phyloP scores from a whole-genome alignment of 2,329 filamentous ascomycete species.

The Aspergillus felis region DNA sequence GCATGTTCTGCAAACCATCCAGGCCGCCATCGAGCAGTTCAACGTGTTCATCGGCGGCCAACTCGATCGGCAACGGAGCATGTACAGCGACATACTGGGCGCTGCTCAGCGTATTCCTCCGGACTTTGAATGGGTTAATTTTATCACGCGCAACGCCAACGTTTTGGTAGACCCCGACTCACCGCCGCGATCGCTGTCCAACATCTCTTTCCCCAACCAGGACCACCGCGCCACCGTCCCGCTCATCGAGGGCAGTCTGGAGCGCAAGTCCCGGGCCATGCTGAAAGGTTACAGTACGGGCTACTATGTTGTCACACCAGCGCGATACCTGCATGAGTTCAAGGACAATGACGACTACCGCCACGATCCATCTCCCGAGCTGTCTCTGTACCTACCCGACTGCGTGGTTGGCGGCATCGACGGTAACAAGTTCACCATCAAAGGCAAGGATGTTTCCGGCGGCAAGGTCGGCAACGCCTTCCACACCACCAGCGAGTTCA shows the following conservation, averaged over 20 bases:
- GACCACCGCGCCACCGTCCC: constrained; percentile 74
- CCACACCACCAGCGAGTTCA: constrained; percentile 71
- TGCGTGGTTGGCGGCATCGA: constrained; percentile 69
- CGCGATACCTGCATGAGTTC: constrained; percentile 91
- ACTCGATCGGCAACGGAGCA: constrained; percentile 71
- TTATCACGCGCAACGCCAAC: constrained; percentile 66
- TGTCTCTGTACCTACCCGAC: constrained; percentile 89
- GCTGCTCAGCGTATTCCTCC: constrained; percentile 71
- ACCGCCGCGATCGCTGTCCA: constrained; percentile 67
- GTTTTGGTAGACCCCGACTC: constrained; percentile 74
- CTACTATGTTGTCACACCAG: constrained; percentile 87
- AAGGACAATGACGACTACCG: constrained; percentile 78
- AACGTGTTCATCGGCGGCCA: constrained; percentile 75
- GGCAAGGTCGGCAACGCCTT: constrained; percentile 74
- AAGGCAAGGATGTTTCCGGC: constrained; percentile 87
- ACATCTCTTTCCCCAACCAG: constrained; percentile 84
- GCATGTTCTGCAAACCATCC: constrained; percentile 77
- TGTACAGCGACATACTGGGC: constrained; percentile 80
- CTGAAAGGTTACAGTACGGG: constrained; percentile 70
- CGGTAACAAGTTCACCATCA: constrained; percentile 86
- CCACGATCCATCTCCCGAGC: constrained; percentile 63
- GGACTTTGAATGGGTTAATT: constrained; percentile 90
- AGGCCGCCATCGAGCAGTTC: constrained; percentile 78
- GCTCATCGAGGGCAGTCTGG: constrained; percentile 80
- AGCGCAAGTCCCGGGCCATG: constrained; percentile 87